phyloP scores from a whole-genome alignment of 768 basidiomycete genomes.

The Hygrophoropsis aurantiaca region DNA sequence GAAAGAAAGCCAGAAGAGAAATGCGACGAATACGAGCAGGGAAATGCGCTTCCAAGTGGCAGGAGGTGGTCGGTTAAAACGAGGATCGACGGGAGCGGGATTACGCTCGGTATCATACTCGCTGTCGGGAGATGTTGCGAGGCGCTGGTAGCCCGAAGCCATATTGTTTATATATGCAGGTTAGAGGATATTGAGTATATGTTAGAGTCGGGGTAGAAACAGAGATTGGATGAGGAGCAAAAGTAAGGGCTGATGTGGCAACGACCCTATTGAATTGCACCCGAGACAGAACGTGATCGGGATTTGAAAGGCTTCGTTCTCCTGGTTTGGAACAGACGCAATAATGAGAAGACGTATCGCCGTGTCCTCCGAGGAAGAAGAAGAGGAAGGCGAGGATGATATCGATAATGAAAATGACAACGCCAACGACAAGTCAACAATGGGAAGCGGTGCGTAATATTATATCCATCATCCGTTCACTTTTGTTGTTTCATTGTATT shows the following conservation, averaged over 20 bases:
- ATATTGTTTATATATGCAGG: neutral
- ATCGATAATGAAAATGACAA: slow-evolving; percentile 1
- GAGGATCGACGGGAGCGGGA: slow-evolving; percentile 20
- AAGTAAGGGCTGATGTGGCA: no score
- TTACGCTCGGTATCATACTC: neutral
- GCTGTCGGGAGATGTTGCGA: neutral
- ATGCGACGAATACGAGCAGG: slow-evolving; percentile 39
- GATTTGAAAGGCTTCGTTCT: slow-evolving; percentile 22
- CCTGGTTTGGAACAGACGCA: neutral
- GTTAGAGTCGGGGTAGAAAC: neutral
- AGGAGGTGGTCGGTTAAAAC: slow-evolving; percentile 39
- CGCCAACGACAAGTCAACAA: slow-evolving; percentile 6
- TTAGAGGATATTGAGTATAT: no score
- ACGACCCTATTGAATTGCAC: no score
- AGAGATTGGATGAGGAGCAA: neutral
- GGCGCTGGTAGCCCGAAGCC: neutral
- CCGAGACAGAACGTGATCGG: slow-evolving; percentile 10
- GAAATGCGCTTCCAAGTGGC: slow-evolving; percentile 47
- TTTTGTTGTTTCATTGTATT: no score
- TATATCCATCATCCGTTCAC: no score
- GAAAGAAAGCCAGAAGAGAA: slow-evolving; percentile 46
- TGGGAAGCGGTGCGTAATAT: no score
- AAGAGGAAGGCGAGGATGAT: slow-evolving; percentile 5
- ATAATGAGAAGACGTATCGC: slow-evolving; percentile 7
- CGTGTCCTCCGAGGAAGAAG: slow-evolving; percentile 13